Evolutionary conservation across 257 asterid species (phyloP).

Genomic region (Solanum gandarillasii): DNA sequence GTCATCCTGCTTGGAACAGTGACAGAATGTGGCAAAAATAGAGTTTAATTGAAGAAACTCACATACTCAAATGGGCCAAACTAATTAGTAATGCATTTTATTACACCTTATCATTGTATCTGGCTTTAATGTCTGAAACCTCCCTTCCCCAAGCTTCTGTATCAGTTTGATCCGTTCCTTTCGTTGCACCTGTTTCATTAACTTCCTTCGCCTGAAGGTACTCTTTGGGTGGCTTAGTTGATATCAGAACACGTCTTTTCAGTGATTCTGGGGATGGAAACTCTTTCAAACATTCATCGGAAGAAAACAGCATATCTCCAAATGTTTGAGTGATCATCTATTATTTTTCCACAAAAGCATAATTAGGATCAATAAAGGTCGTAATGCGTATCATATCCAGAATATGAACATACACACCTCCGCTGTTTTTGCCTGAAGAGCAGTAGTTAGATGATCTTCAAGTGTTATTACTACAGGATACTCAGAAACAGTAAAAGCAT

Average conservation of each 20-base stretch:
- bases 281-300: not conserved
- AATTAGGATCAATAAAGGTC: not conserved
- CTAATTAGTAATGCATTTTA: not conserved
- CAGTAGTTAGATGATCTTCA: constrained; percentile 8
- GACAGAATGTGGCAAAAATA: not conserved
- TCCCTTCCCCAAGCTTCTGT: constrained; percentile 7
- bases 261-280: not conserved
- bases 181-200: not conserved
- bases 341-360: constrained; percentile 7
- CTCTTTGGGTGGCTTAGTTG: constrained; percentile 8
- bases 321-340: constrained; percentile 8
- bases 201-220: not conserved
- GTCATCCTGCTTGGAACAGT: constrained; percentile 28
- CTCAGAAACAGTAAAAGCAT: constrained; percentile 4
- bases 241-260: not conserved
- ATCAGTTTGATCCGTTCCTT: not conserved
- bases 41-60: not conserved
- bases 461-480: constrained; percentile 10
- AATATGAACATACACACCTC: constrained; percentile 2
- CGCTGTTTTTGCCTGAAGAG: not conserved
- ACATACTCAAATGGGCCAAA: not conserved
- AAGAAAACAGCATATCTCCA: constrained; percentile 7
- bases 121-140: not conserved
- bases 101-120: not conserved
- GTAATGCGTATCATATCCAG: not conserved